Conservation (phyloP, 495 filamentous ascomycete genomes). For the Baudoinia panamericana region DNA sequence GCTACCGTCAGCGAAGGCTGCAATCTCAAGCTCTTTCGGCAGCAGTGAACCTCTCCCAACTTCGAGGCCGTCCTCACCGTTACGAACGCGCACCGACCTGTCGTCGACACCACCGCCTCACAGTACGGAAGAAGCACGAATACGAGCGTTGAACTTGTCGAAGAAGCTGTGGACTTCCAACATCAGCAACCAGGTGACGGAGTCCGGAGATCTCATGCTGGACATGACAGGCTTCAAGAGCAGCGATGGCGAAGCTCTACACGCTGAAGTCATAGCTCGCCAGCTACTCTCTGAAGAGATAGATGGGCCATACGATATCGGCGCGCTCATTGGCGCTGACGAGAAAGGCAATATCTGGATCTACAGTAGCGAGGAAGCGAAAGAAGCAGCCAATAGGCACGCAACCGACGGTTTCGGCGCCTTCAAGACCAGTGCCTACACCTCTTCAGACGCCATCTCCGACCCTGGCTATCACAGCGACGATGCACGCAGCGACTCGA, state of each 20-base stretch:
- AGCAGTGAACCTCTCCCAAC: slow-evolving; percentile 6
- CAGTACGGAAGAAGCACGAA: slow-evolving; percentile 63
- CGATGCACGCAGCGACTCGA: slow-evolving; percentile 36
- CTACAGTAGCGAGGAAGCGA: slow-evolving; percentile 93
- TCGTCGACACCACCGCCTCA: slow-evolving; percentile 62
- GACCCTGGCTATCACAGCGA: slow-evolving; percentile 95
- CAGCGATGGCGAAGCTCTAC: slow-evolving; percentile 78
- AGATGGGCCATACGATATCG: slow-evolving; percentile 91
- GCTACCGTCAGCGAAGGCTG: slow-evolving; percentile 27
- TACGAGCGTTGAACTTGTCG: slow-evolving; percentile 72
- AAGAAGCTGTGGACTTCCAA: slow-evolving; percentile 79
- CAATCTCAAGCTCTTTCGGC: slow-evolving; percentile 17
- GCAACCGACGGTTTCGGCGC: slow-evolving; percentile 34
- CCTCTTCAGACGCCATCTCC: slow-evolving; percentile 62
- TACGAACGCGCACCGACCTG: slow-evolving; percentile 33
- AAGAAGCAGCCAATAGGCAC: slow-evolving; percentile 52
- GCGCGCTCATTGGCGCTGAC: slow-evolving; percentile 85
- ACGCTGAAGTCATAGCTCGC: slow-evolving; percentile 85
- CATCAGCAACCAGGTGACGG: slow-evolving; percentile 81
- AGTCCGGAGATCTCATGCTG: slow-evolving; percentile 91
- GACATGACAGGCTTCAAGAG: slow-evolving; percentile 97
- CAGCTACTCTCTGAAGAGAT: slow-evolving; percentile 91
- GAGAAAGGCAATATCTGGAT: slow-evolving; percentile 97
- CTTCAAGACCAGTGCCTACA: slow-evolving; percentile 39
- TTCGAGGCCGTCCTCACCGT: slow-evolving; percentile 1